Conservation (phyloP, 2,329 filamentous ascomycete species). For the Xylaria sp. region DNA sequence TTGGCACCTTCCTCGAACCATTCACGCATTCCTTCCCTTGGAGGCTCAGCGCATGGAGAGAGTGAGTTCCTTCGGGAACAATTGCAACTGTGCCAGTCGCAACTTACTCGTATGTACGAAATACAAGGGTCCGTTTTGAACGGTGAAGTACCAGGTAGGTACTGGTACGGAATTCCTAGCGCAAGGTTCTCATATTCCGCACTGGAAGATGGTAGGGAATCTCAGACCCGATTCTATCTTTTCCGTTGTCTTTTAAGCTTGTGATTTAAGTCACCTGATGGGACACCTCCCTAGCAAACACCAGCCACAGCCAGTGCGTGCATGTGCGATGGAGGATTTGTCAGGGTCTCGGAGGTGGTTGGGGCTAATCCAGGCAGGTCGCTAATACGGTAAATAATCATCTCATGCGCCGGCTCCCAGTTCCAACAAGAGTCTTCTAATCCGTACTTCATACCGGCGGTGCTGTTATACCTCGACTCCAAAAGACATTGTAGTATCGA, state of each 20-base stretch:
- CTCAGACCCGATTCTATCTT: neutral
- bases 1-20: conserved; percentile 4
- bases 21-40: conserved; percentile 14
- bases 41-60: conserved; percentile 12
- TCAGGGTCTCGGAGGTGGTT: neutral
- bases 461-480: neutral
- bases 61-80: conserved; percentile 10
- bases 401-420: neutral
- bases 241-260: too few relatives aligned
- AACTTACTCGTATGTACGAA: too few relatives aligned
- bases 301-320: neutral
- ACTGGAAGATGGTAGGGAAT: neutral
- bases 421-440: neutral
- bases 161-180: neutral
- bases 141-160: neutral
- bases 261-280: too few relatives aligned
- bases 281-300: neutral
- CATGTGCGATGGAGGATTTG: conserved; percentile 3
- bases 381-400: neutral
- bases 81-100: conserved; percentile 9
- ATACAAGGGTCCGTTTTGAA: conserved; percentile 3
- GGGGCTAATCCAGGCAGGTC: conserved; percentile 6
- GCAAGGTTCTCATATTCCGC: neutral
- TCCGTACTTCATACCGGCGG: neutral
- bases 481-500: neutral